Percentiles rank a stretch among this genome's conserved stretches.
Evolutionary conservation across 2,329 filamentous ascomycete genomes (phyloP).

Genomic region (Colletotrichum shisoi): DNA sequence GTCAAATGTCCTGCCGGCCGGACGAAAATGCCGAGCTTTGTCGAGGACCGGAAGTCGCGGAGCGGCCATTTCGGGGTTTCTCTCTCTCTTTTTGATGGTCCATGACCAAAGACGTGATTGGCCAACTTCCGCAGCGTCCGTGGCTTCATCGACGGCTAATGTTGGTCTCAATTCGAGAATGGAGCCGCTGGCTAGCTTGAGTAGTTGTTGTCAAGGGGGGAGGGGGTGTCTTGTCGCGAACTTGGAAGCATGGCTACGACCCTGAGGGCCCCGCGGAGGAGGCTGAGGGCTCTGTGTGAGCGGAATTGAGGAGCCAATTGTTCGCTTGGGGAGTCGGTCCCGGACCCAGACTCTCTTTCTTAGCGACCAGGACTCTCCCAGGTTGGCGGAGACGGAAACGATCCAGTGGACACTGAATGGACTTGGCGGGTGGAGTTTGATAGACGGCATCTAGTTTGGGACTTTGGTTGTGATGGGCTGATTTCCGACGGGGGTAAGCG

Average conservation of each 20-base stretch:
- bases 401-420: conserved; percentile 12
- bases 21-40: conserved; percentile 23
- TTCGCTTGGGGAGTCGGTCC: conserved; percentile 1
- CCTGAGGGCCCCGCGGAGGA: conserved; percentile 29
- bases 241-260: conserved; percentile 19
- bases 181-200: conserved; percentile 6
- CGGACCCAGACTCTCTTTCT: too few species aligned
- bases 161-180: conserved; percentile 21
- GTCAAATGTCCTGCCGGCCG: conserved; percentile 28
- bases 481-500: conserved; percentile 34
- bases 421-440: conserved; percentile 25
- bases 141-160: conserved; percentile 16
- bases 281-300: conserved; percentile 20
- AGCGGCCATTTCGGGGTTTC: conserved; percentile 1
- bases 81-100: not conserved
- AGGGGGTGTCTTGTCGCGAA: not conserved
- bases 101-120: conserved; percentile 26
- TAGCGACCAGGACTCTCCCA: not conserved
- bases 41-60: conserved; percentile 19
- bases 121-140: conserved; percentile 26
- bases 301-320: conserved; percentile 22
- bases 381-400: conserved; percentile 32
- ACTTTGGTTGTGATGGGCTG: conserved; percentile 38
- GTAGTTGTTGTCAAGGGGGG: not conserved
- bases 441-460: conserved; percentile 14